These are phyloP conservation scores for Ophiobolus disseminans DNA, from an alignment of 2,329 filamentous ascomycete species.

Conservation along the genomic window DNA sequence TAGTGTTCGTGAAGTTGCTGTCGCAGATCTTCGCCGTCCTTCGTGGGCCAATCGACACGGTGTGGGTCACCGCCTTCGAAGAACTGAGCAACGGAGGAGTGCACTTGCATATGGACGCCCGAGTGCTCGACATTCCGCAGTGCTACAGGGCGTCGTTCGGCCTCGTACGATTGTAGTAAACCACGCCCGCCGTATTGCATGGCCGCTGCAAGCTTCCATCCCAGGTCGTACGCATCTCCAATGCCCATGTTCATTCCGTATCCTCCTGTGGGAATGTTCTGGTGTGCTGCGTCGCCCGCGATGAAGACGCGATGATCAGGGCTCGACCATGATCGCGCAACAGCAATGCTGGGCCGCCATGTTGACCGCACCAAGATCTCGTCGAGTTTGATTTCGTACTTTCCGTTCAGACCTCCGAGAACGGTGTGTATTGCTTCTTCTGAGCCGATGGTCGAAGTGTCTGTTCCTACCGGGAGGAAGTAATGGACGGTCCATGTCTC, in stretches of 20 bases:
- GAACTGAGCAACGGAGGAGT: background rate
- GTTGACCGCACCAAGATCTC: slow-evolving; percentile 40
- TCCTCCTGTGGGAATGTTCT: slow-evolving; percentile 45
- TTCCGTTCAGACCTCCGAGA: slow-evolving; percentile 27
- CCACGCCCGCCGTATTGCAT: slow-evolving; percentile 21
- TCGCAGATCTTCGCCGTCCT: slow-evolving; percentile 4
- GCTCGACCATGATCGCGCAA: slow-evolving; percentile 18
- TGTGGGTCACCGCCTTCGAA: background rate
- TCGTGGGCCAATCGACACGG: background rate
- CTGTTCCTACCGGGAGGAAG: slow-evolving; percentile 19
- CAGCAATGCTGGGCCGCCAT: slow-evolving; percentile 40
- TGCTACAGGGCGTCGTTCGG: slow-evolving; percentile 38
- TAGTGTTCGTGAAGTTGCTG: slow-evolving; percentile 15
- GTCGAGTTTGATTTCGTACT: slow-evolving; percentile 39
- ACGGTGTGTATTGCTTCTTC: slow-evolving; percentile 18
- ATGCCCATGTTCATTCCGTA: slow-evolving; percentile 51
- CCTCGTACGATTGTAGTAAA: slow-evolving; percentile 37
- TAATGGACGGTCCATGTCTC: slow-evolving; percentile 46
- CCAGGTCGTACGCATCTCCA: slow-evolving; percentile 46
- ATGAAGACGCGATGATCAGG: slow-evolving; percentile 22
- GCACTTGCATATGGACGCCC: slow-evolving; percentile 11
- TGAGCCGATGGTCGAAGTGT: slow-evolving; percentile 25
- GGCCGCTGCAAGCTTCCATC: slow-evolving; percentile 45
- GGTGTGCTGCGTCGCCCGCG: slow-evolving; percentile 37
- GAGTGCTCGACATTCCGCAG: slow-evolving; percentile 33